Conservation (phyloP, 495 filamentous ascomycete genomes). For the Pseudoneurospora amorphoporcata region DNA sequence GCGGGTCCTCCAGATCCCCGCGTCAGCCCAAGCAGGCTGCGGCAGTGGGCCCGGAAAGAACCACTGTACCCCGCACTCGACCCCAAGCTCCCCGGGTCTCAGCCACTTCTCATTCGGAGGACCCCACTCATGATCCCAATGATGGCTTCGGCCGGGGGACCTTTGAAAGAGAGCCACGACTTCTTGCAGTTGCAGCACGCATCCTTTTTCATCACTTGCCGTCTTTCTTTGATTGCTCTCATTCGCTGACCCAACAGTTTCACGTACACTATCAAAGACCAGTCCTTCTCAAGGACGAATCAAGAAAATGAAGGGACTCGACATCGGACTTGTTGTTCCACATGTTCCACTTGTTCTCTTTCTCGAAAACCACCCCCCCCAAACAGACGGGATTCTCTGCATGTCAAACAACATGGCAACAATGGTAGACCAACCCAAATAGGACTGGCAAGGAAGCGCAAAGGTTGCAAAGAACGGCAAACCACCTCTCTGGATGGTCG, state of each 20-base stretch:
- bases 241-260: neutral
- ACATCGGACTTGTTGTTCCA: neutral
- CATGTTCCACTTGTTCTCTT: neutral
- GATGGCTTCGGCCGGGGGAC: conserved; percentile 3
- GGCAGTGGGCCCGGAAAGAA: neutral
- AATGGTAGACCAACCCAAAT: neutral
- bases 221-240: conserved; percentile 4
- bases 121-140: neutral
- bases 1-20: neutral
- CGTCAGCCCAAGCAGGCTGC: neutral
- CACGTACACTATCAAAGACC: neutral
- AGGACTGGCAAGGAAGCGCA: neutral
- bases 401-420: neutral
- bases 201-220: conserved; percentile 6
- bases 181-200: conserved; percentile 30
- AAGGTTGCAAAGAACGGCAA: neutral
- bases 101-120: neutral
- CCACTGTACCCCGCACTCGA: neutral
- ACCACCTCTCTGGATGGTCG: neutral
- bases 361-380: neutral
- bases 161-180: conserved; percentile 31
- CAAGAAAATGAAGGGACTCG: conserved; percentile 6
- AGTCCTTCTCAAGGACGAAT: neutral
- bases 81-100: neutral
- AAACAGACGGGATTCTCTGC: neutral